Evolutionary conservation across 1,139 yeast species (phyloP).

Genomic region (Zygoascus meyerae): DNA sequence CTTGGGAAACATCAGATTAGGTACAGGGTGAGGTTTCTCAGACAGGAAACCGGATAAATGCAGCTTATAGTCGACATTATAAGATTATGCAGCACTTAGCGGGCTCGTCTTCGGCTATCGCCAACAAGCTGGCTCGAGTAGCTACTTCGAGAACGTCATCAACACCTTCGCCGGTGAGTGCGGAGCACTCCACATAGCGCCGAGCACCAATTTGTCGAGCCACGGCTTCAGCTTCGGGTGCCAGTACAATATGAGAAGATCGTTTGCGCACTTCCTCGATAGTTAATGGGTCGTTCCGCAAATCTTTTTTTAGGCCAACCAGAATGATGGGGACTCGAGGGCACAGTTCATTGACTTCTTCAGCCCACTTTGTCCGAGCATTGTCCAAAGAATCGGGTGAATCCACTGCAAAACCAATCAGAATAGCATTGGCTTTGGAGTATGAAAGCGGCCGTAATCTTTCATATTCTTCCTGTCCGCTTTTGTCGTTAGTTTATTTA

Average conservation of each 20-base stretch:
- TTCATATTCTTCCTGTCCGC: conserved; percentile 73
- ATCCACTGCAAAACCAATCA: conserved; percentile 63
- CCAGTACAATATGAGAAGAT: conserved; percentile 69
- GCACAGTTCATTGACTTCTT: conserved; percentile 73
- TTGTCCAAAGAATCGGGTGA: conserved; percentile 61
- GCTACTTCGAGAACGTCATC: conserved; percentile 89
- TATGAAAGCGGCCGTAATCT: conserved; percentile 62
- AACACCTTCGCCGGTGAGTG: conserved; percentile 85
- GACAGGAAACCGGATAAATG: background rate
- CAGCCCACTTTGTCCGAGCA: conserved; percentile 59
- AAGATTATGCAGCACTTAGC: conserved; percentile 23
- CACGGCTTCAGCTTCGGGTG: conserved; percentile 73
- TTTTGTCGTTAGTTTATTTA: conserved; percentile 14
- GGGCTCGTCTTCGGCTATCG: conserved; percentile 15
- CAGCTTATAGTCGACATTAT: conserved; percentile 32
- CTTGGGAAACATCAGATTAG: too few species aligned
- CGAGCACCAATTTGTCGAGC: conserved; percentile 86
- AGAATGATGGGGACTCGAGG: conserved; percentile 75
- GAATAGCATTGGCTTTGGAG: conserved; percentile 61
- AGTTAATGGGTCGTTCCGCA: conserved; percentile 74
- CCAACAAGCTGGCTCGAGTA: conserved; percentile 61
- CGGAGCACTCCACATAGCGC: conserved; percentile 88
- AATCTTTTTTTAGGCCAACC: conserved; percentile 88
- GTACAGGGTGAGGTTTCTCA: too few species aligned
- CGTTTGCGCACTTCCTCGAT: conserved; percentile 69